Base-by-base conservation (phyloP, 2,329 filamentous ascomycete genomes). In the Sporothrix humicola region DNA sequence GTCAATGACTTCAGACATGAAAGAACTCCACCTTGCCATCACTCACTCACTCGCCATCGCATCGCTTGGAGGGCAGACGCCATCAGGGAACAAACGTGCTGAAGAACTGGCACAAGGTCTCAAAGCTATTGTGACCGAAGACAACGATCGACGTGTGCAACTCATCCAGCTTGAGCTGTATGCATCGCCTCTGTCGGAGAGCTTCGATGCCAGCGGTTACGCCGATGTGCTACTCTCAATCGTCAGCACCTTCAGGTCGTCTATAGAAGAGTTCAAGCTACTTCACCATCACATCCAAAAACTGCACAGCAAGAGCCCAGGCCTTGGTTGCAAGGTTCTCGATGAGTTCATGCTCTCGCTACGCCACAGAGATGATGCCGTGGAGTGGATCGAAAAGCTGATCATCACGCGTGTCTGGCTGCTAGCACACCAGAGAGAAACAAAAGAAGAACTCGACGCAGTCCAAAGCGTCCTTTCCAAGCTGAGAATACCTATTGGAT, bases 321-420 rank as follows among this genome's bases (percentile, higher is more conserved):
- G 79, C 6, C 78, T 87, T 23, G 87, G 85, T 0, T 83, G 83
- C 70, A 81, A 81, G 7, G 82, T 89, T 0, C 82, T 97, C 2
- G 89, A 92, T 69, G 85, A 90, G 9, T 85, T 97, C 46, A 84
- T 97, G 54, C 80, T 83, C 13, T 80, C 85, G 76, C 89, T 75
- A 77, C 82, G 73, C 81, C 84, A 37, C 72, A 77, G 42, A 71
- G 84, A 83, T 1, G 23, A 42, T 3, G 85, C 86, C 3, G 76
- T 81, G 1, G 83, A 84, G 2, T 93, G 91, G 90, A 83, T 93
- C 46, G 93, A 95, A 74, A 92, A 89, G 77, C 85, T 88, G 0
- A 80, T 94, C 12, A 84, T 97, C 20, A 89, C 89, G 6, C 87
- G 92, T 2, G 82, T 94, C 5, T 92, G 90, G 86, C 88, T 94